These are phyloP conservation scores for Metrosideros polymorpha DNA, from an alignment of 441 rosid genomes.

Conservation along the genomic window DNA sequence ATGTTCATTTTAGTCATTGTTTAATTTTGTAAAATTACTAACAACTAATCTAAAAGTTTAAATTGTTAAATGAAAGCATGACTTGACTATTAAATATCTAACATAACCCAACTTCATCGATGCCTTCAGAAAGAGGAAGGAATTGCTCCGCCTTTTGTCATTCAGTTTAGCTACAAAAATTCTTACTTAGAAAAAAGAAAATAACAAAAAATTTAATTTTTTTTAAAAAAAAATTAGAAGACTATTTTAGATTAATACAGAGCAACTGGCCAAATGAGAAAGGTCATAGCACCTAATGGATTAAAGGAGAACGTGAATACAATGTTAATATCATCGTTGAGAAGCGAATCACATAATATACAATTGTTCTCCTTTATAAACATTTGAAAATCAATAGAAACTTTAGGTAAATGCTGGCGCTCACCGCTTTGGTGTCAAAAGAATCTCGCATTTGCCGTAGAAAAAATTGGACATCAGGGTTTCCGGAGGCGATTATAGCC, in stretches of 20 bases:
- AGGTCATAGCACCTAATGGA: neutral
- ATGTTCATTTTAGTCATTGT: no score
- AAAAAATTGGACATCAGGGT: neutral
- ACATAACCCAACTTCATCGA: neutral
- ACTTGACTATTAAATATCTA: neutral
- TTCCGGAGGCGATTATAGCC: neutral
- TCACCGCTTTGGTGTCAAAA: neutral
- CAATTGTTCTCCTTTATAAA: neutral
- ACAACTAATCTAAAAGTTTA: neutral
- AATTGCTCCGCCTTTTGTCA: neutral
- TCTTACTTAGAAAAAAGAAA: no score
- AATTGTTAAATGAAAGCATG: neutral
- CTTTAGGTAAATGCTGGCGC: neutral
- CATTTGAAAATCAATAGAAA: neutral
- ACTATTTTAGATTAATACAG: neutral
- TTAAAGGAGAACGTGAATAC: neutral
- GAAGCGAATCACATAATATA: neutral
- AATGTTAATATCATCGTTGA: neutral
- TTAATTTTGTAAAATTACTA: rapidly evolving
- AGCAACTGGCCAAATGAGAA: neutral
- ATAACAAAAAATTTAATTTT: neutral
- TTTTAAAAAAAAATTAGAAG: neutral
- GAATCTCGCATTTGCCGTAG: neutral
- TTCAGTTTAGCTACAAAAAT: no score
- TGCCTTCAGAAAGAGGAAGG: neutral